Evolutionary conservation across 2,329 filamentous ascomycete species (phyloP).

Genomic region (Raffaelea arxii): DNA sequence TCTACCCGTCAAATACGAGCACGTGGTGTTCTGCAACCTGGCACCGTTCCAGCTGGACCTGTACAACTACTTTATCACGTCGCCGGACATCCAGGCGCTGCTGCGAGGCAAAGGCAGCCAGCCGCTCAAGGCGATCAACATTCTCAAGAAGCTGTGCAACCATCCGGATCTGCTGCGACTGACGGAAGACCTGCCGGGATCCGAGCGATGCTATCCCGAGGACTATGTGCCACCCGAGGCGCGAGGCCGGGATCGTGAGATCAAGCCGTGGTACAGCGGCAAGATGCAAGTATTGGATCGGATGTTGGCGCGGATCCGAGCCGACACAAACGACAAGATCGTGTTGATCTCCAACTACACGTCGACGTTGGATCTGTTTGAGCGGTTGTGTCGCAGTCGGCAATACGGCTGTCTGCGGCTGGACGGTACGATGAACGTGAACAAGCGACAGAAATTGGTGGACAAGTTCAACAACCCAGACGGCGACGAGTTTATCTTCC

Average conservation of each 20-base stretch:
- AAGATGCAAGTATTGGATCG: conserved; percentile 98
- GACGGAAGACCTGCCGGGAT: conserved; percentile 74
- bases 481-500: conserved; percentile 82
- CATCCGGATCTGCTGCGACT: conserved; percentile 89
- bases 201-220: conserved; percentile 69
- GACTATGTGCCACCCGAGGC: conserved; percentile 84
- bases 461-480: conserved; percentile 96
- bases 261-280: conserved; percentile 93
- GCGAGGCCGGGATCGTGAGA: conserved; percentile 79
- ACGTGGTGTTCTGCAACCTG: conserved; percentile 95
- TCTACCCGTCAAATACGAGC: conserved; percentile 94
- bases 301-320: conserved; percentile 90
- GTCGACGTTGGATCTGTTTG: conserved; percentile 89
- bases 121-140: conserved; percentile 89
- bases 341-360: conserved; percentile 99
- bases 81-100: conserved; percentile 85
- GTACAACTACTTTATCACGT: conserved; percentile 96
- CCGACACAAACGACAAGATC: conserved; percentile 98
- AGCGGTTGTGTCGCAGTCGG: conserved; percentile 75
- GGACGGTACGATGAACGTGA: conserved; percentile 96
- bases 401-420: conserved; percentile 80
- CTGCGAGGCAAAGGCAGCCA: conserved; percentile 91
- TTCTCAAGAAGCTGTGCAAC: conserved; percentile 97
- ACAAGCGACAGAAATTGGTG: conserved; percentile 91
- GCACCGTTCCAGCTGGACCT: conserved; percentile 86